These are phyloP conservation scores for Penicillium ochrochloron DNA, from an alignment of 495 filamentous ascomycete species.

Conservation along the genomic window DNA sequence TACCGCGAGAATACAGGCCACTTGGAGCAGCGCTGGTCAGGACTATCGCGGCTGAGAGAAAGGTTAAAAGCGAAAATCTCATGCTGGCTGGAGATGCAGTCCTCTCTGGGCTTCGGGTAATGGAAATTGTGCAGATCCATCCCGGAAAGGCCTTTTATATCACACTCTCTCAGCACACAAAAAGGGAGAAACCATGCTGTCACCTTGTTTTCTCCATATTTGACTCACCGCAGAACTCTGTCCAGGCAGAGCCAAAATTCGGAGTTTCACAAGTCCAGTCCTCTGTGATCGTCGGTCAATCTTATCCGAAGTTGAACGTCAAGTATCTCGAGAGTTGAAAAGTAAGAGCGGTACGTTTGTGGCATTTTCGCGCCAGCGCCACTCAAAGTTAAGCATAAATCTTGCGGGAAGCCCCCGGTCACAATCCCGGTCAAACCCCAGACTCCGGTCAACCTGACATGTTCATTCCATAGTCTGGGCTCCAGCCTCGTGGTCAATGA, in stretches of 20 bases:
- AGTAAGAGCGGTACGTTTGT: background rate
- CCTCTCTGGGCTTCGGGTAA: background rate
- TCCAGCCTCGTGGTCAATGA: background rate
- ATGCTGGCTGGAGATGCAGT: background rate
- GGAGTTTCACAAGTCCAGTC: background rate
- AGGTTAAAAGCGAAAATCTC: slow-evolving; percentile 11
- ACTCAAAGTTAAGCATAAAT: background rate
- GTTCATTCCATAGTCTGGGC: background rate
- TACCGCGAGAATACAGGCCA: slow-evolving; percentile 27
- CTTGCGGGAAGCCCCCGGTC: background rate
- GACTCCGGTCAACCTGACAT: background rate
- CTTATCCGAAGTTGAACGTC: background rate
- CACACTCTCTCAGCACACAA: background rate
- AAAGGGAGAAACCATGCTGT: background rate
- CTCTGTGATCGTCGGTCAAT: background rate
- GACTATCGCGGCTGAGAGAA: slow-evolving; percentile 19
- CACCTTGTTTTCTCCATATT: background rate
- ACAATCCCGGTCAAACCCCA: too few species aligned
- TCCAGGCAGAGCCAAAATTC: background rate
- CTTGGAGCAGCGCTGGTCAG: slow-evolving; percentile 23
- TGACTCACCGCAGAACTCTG: background rate
- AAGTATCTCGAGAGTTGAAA: background rate
- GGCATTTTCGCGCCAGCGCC: too few species aligned
- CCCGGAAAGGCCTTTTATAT: background rate
- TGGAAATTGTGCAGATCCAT: background rate